Evolutionary conservation across 2,329 filamentous ascomycete genomes (phyloP).

Genomic region (Arthrobotrys sphaeroides): DNA sequence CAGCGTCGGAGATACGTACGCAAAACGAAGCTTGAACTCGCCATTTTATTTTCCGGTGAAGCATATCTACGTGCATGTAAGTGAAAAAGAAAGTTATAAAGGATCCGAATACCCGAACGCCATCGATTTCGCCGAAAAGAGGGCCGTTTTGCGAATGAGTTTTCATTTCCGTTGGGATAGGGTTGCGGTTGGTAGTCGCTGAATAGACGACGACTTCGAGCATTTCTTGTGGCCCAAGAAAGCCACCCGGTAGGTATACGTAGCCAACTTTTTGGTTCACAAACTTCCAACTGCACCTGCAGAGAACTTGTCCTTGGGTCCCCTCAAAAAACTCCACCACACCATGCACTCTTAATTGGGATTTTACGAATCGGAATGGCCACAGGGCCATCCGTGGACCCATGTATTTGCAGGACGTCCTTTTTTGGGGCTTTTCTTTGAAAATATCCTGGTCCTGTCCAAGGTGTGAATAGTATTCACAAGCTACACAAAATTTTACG

Average conservation of each 20-base stretch:
- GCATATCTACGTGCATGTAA: too few species aligned
- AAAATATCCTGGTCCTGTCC: background rate
- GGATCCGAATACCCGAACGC: background rate
- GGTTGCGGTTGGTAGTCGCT: background rate
- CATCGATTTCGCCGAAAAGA: conserved; percentile 9
- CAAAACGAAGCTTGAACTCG: conserved; percentile 1
- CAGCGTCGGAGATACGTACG: conserved; percentile 5
- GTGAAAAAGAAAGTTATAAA: background rate
- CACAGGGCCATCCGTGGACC: conserved; percentile 45
- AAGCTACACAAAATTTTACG: background rate
- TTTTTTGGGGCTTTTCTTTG: conserved; percentile 25
- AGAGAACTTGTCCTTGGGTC: conserved; percentile 5
- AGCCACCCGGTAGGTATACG: too few species aligned
- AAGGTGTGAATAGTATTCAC: background rate
- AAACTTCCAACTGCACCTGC: conserved; percentile 12
- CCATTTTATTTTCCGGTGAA: conserved; percentile 8
- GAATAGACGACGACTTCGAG: too few species aligned
- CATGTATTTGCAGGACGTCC: conserved; percentile 22
- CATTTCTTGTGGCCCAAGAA: too few species aligned
- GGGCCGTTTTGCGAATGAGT: conserved; percentile 5
- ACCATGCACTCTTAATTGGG: conserved; percentile 48
- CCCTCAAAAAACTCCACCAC: conserved; percentile 22
- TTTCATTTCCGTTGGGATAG: conserved; percentile 34
- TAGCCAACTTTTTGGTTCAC: conserved; percentile 12
- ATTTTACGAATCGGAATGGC: conserved; percentile 50